phyloP scores from a whole-genome alignment of 2,329 filamentous ascomycete genomes.

The Cladosporium sphaerospermum region DNA sequence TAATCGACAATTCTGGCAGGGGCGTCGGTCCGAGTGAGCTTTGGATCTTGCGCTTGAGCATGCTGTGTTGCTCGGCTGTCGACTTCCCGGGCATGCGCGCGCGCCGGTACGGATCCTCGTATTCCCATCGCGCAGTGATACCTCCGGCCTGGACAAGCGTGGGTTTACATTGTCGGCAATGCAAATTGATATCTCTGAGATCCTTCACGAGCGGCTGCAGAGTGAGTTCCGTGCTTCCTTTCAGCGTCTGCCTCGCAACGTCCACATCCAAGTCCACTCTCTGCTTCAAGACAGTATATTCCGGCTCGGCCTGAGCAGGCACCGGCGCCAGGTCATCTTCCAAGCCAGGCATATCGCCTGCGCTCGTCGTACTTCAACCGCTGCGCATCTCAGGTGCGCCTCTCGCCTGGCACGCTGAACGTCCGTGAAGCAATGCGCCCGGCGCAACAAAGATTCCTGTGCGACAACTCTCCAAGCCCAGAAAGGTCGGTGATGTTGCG shows the following conservation, averaged over 20 bases:
- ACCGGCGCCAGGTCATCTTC: slow-evolving; percentile 7
- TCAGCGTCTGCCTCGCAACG: slow-evolving; percentile 67
- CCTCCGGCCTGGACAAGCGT: slow-evolving; percentile 45
- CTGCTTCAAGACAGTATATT: slow-evolving; percentile 67
- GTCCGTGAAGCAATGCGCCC: not conserved
- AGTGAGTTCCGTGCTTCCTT: slow-evolving; percentile 74
- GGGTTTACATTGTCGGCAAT: slow-evolving; percentile 57
- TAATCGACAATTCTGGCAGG: slow-evolving; percentile 53
- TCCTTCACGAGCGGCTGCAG: slow-evolving; percentile 59
- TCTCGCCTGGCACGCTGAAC: not conserved
- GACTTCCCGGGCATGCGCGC: slow-evolving; percentile 56
- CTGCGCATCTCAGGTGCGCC: slow-evolving; percentile 2
- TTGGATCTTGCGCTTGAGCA: slow-evolving; percentile 63
- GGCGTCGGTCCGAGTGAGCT: slow-evolving; percentile 46
- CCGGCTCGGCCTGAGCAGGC: slow-evolving; percentile 21
- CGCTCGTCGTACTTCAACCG: not conserved
- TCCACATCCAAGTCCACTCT: slow-evolving; percentile 85
- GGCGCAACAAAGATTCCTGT: not conserved
- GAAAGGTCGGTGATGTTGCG: too few species aligned
- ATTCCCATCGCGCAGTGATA: slow-evolving; percentile 34
- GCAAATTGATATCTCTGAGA: slow-evolving; percentile 50
- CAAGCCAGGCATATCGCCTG: slow-evolving; percentile 8
- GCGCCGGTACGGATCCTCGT: slow-evolving; percentile 61
- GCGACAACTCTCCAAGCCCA: too few species aligned
- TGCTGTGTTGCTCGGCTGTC: slow-evolving; percentile 69